Evolutionary conservation across 1,284 basidiomycete species (phyloP).

Genomic region (Boletus semigastroideus): DNA sequence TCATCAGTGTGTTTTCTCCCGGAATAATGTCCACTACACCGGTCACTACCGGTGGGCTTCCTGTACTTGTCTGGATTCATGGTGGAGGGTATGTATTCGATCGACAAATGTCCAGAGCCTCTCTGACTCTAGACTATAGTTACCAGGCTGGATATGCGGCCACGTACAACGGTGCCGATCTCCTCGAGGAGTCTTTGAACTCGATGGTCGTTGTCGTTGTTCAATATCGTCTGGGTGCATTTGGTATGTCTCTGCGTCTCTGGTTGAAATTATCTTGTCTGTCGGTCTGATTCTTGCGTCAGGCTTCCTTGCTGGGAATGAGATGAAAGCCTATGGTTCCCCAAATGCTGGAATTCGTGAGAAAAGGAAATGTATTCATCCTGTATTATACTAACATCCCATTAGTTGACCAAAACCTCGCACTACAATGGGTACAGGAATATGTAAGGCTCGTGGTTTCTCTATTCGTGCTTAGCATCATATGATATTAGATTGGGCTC

Average conservation of each 20-base stretch:
- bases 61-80: slow-evolving; percentile 21
- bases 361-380: not conserved
- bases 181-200: slow-evolving; percentile 21
- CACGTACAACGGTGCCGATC: slow-evolving; percentile 15
- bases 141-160: slow-evolving; percentile 7
- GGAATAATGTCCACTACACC: slow-evolving; percentile 1
- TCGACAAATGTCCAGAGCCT: too few relatives aligned
- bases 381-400: not conserved
- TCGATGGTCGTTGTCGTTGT: slow-evolving; percentile 38
- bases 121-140: not conserved
- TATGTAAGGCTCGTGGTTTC: slow-evolving; percentile 14
- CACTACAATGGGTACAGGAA: slow-evolving; percentile 32
- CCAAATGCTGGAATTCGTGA: slow-evolving; percentile 35
- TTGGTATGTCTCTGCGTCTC: slow-evolving; percentile 30
- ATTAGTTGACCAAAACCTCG: slow-evolving; percentile 30
- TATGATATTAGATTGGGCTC: slow-evolving; percentile 21
- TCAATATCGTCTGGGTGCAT: slow-evolving; percentile 44
- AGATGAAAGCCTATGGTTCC: slow-evolving; percentile 26
- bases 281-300: not conserved
- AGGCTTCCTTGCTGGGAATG: slow-evolving; percentile 31
- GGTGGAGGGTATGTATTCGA: slow-evolving; percentile 15
- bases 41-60: not conserved
- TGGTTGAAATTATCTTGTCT: not conserved
- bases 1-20: slow-evolving; percentile 12
- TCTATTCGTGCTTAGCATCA: not conserved